A percentile compares a stretch with the other conserved stretches of the same genome.
Conservation (phyloP, 2,329 filamentous ascomycete species). For the Talaromyces pinophilus region DNA sequence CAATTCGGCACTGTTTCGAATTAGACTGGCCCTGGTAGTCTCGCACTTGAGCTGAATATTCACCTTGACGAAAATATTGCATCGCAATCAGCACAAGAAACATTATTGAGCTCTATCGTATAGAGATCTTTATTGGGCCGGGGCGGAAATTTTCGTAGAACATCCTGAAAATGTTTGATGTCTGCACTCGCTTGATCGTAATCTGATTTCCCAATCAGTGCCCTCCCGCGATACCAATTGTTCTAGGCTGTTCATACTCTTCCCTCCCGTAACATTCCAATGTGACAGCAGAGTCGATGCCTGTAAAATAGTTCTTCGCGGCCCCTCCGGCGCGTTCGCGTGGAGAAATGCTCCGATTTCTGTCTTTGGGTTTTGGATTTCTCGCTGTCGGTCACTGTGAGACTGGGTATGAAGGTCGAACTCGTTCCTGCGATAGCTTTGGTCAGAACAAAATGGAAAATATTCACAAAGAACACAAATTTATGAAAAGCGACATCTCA, state of each 20-base stretch:
- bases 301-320: slow-evolving; percentile 21
- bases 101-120: slow-evolving; percentile 27
- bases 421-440: slow-evolving; percentile 17
- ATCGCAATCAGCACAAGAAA: slow-evolving; percentile 34
- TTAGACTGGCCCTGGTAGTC: not conserved
- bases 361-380: slow-evolving; percentile 13
- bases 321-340: slow-evolving; percentile 13
- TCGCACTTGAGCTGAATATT: not conserved
- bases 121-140: slow-evolving; percentile 31
- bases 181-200: slow-evolving; percentile 20
- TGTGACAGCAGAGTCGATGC: slow-evolving; percentile 22
- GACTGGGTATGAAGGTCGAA: slow-evolving; percentile 23
- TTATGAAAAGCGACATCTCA: not conserved
- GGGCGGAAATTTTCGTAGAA: slow-evolving; percentile 32
- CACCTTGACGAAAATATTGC: slow-evolving; percentile 36
- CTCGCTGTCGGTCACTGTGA: slow-evolving; percentile 23
- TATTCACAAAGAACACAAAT: not conserved
- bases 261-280: slow-evolving; percentile 12
- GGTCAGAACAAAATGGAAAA: not conserved
- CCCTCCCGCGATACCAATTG: not conserved
- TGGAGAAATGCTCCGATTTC: slow-evolving; percentile 23
- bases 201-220: slow-evolving; percentile 3
- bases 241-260: slow-evolving; percentile 12
- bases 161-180: slow-evolving; percentile 32
- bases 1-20: slow-evolving; percentile 28